Conservation (phyloP, 2,329 filamentous ascomycete species). For the Coniosporium tulheliwenetii region DNA sequence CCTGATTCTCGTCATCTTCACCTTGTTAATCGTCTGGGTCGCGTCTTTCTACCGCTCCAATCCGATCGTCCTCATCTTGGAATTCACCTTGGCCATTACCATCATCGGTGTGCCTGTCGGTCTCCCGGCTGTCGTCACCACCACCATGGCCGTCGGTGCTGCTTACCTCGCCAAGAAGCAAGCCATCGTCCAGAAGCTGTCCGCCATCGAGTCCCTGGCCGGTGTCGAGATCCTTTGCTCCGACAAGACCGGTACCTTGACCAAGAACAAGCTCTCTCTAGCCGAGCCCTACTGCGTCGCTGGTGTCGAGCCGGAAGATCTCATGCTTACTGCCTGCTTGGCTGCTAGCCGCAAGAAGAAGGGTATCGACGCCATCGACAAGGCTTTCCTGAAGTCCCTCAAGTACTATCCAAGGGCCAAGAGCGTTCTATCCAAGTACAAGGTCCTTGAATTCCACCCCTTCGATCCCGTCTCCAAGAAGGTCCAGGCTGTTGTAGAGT, state of each 20-base stretch:
- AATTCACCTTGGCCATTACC: conserved; percentile 77
- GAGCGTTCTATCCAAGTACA: conserved; percentile 66
- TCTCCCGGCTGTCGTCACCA: conserved; percentile 85
- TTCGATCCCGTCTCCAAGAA: conserved; percentile 93
- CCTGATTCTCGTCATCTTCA: conserved; percentile 65
- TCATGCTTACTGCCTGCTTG: conserved; percentile 84
- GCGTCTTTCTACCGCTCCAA: conserved; percentile 81
- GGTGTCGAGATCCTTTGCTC: conserved; percentile 90
- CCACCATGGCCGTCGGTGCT: conserved; percentile 87
- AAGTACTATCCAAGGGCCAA: conserved; percentile 73
- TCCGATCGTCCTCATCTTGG: conserved; percentile 59
- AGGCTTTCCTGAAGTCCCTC: conserved; percentile 80
- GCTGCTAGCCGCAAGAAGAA: conserved; percentile 90
- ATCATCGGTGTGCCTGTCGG: conserved; percentile 87
- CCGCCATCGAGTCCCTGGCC: conserved; percentile 79
- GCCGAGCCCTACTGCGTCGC: conserved; percentile 64
- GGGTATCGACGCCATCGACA: conserved; percentile 89
- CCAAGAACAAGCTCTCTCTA: conserved; percentile 71
- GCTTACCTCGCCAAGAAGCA: conserved; percentile 85
- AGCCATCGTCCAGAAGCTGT: conserved; percentile 86
- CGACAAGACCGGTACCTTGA: conserved; percentile 86
- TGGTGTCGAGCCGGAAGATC: conserved; percentile 71
- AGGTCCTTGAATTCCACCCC: conserved; percentile 68
- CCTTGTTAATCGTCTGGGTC: conserved; percentile 71
- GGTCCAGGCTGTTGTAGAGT: conserved; percentile 70